phyloP scores from a whole-genome alignment of 2,329 filamentous ascomycete species.

The Ceratocystis destructans region DNA sequence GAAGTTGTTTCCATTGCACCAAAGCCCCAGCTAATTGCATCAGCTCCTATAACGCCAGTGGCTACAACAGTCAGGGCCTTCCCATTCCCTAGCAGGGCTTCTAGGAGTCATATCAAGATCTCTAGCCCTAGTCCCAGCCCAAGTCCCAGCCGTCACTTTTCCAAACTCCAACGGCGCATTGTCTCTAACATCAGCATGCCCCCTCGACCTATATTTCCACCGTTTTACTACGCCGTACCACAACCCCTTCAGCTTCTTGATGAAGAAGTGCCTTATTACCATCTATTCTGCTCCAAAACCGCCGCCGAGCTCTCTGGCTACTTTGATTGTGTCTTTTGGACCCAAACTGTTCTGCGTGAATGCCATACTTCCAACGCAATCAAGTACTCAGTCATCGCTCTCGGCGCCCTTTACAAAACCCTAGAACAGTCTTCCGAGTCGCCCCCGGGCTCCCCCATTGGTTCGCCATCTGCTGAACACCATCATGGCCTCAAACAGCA shows the following conservation, averaged over 20 bases:
- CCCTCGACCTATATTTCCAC: slow-evolving; percentile 13
- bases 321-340: slow-evolving; percentile 55
- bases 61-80: background rate
- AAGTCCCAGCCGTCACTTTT: slow-evolving; percentile 1
- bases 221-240: slow-evolving; percentile 7
- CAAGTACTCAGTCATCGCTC: slow-evolving; percentile 50
- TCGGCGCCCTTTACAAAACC: slow-evolving; percentile 54
- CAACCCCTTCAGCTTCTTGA: slow-evolving; percentile 10
- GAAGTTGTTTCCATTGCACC: slow-evolving; percentile 39
- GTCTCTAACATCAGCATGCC: background rate
- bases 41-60: background rate
- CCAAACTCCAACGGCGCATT: slow-evolving; percentile 6
- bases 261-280: slow-evolving; percentile 45
- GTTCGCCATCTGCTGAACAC: slow-evolving; percentile 21
- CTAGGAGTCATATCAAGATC: background rate
- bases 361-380: slow-evolving; percentile 49
- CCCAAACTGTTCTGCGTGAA: slow-evolving; percentile 46
- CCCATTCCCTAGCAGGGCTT: background rate
- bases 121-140: background rate
- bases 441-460: slow-evolving; percentile 34
- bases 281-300: slow-evolving; percentile 47
- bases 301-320: slow-evolving; percentile 51
- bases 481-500: slow-evolving; percentile 31
- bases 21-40: slow-evolving; percentile 21
- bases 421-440: slow-evolving; percentile 44